phyloP scores from a whole-genome alignment of 106 monocot species.

The Allium sativum region DNA sequence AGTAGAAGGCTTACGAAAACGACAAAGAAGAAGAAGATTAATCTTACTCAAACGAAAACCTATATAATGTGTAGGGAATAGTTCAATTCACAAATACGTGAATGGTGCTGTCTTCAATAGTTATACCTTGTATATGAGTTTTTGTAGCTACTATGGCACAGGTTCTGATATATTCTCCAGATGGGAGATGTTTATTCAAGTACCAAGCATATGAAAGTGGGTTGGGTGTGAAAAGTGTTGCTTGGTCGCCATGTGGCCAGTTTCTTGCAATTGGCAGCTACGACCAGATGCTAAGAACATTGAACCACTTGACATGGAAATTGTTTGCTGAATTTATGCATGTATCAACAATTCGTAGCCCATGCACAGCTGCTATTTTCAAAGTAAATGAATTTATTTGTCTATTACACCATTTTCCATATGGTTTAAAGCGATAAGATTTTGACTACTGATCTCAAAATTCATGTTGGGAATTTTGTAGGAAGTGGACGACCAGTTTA shows the following conservation, averaged over 20 bases:
- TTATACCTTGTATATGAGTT: too few species aligned
- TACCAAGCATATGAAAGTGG: slow-evolving; percentile 97
- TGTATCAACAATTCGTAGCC: slow-evolving; percentile 42
- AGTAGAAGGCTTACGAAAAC: too few species aligned
- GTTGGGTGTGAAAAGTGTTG: slow-evolving; percentile 87
- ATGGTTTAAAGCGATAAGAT: too few species aligned
- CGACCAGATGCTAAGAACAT: slow-evolving; percentile 68
- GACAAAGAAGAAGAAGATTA: too few species aligned
- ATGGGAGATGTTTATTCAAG: slow-evolving; percentile 95
- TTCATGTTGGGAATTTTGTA: slow-evolving; percentile 14
- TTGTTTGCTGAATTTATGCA: slow-evolving; percentile 85
- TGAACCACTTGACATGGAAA: slow-evolving; percentile 95
- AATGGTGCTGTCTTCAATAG: too few species aligned
- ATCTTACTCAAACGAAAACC: too few species aligned
- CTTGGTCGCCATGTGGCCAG: slow-evolving; percentile 97
- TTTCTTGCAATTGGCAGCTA: slow-evolving; percentile 94
- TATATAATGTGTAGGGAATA: too few species aligned
- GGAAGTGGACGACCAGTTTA: slow-evolving; percentile 88
- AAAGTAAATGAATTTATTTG: slow-evolving; percentile 28
- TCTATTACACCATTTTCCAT: not conserved
- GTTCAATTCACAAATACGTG: too few species aligned
- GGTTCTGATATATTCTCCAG: slow-evolving; percentile 97
- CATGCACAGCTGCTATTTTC: slow-evolving; percentile 59
- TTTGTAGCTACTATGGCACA: slow-evolving; percentile 10
- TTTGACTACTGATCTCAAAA: too few species aligned